Conservation (phyloP, 352 stramenopile species). For the Pythium scleroteichum region DNA sequence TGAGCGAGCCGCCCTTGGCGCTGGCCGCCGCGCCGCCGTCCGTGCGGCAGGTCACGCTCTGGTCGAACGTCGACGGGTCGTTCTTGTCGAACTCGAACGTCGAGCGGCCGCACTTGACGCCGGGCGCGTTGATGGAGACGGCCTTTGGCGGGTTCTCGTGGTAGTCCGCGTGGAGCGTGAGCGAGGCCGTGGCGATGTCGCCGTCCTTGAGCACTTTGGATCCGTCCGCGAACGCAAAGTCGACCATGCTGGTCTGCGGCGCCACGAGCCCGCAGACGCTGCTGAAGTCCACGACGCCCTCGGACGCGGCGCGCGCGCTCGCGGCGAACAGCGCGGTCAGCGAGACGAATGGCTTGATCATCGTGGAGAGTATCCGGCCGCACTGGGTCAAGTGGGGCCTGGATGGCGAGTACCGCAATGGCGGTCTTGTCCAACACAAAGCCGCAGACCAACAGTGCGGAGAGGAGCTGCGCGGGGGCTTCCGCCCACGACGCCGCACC, state of each 20-base stretch:
- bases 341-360: slow-evolving; percentile 16
- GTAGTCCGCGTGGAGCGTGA: slow-evolving; percentile 16
- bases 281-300: slow-evolving; percentile 16
- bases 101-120: slow-evolving; percentile 21
- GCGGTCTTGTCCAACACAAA: not conserved
- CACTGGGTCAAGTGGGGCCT: not conserved
- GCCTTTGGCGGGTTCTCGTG: slow-evolving; percentile 13
- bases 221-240: slow-evolving; percentile 18
- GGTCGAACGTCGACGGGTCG: slow-evolving; percentile 23
- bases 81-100: slow-evolving; percentile 16
- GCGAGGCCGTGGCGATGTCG: slow-evolving; percentile 20
- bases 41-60: slow-evolving; percentile 23
- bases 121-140: slow-evolving; percentile 20
- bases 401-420: slow-evolving; percentile 19
- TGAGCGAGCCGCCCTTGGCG: slow-evolving; percentile 4
- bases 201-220: slow-evolving; percentile 16
- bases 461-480: not conserved
- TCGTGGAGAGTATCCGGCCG: slow-evolving; percentile 2
- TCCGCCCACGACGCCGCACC: not conserved
- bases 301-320: not conserved
- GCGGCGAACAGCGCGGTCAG: not conserved
- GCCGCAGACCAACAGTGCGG: too few relatives aligned
- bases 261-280: slow-evolving; percentile 18
- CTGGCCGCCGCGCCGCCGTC: slow-evolving; percentile 11
- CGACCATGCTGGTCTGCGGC: slow-evolving; percentile 14